phyloP scores from a whole-genome alignment of 2,329 filamentous ascomycete genomes.

The Macroventuria anomochaeta region DNA sequence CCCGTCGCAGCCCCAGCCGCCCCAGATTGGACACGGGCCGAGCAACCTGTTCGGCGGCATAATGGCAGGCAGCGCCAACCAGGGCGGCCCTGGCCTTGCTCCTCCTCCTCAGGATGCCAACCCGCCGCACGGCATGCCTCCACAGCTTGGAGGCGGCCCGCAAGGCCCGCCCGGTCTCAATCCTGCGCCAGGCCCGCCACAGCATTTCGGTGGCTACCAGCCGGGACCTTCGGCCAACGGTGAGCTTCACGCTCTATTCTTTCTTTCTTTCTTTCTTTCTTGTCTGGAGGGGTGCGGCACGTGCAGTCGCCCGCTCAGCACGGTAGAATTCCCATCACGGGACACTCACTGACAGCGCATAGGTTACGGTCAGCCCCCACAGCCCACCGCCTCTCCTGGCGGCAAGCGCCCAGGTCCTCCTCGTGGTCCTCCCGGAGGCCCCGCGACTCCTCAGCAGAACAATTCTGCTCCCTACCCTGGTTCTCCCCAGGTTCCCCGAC shows the following conservation, averaged over 20 bases:
- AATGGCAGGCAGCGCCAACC: conserved; percentile 85
- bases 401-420: conserved; percentile 72
- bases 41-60: conserved; percentile 94
- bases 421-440: conserved; percentile 65
- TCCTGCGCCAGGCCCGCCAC: conserved; percentile 63
- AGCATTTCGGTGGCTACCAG: conserved; percentile 75
- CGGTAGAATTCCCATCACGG: neutral
- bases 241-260: conserved; percentile 47
- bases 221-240: conserved; percentile 68
- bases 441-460: conserved; percentile 91
- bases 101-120: conserved; percentile 68
- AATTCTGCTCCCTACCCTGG: conserved; percentile 86
- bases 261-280: conserved; percentile 16
- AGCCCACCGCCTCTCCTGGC: conserved; percentile 84
- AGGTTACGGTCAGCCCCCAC: conserved; percentile 85
- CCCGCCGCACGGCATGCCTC: conserved; percentile 64
- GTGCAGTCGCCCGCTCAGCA: neutral
- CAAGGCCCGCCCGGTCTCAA: conserved; percentile 75
- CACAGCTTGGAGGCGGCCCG: conserved; percentile 67
- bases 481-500: conserved; percentile 82
- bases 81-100: conserved; percentile 83
- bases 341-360: conserved; percentile 14
- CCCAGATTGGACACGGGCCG: conserved; percentile 81
- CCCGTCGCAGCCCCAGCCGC: conserved; percentile 77
- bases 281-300: neutral